Percentiles rank a stretch among this genome's conserved stretches.
phyloP scores from a whole-genome alignment of 2,329 filamentous ascomycete species.

The Berkeleyomyces basicola region DNA sequence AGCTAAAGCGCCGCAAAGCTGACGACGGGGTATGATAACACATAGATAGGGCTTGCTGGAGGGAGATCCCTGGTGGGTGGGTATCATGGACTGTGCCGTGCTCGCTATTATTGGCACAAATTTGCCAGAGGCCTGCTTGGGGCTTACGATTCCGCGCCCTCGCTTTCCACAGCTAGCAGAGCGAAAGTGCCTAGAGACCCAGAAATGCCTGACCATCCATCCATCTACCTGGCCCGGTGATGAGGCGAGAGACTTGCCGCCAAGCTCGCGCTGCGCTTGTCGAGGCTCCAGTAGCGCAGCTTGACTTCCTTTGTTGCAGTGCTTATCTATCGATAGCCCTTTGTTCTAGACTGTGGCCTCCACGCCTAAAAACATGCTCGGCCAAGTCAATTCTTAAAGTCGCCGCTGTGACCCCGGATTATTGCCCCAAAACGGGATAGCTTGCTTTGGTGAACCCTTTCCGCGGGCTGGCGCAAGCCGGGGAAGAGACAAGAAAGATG shows the following conservation, averaged over 20 bases:
- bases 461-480: neutral
- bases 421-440: neutral
- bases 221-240: no score
- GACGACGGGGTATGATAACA: neutral
- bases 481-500: neutral
- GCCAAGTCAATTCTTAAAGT: neutral
- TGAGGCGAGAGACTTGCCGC: neutral
- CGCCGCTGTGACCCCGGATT: neutral
- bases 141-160: no score
- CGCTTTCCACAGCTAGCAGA: no score
- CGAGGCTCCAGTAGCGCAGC: neutral
- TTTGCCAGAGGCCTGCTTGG: no score
- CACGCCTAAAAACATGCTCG: neutral
- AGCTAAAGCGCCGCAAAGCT: neutral
- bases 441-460: neutral
- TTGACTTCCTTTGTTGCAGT: no score
- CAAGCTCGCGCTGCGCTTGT: neutral
- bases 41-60: no score
- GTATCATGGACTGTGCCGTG: no score
- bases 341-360: neutral
- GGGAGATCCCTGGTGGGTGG: no score
- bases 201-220: no score
- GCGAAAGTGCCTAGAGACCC: no score
- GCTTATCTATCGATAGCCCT: neutral
- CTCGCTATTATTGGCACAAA: no score